Conservation (phyloP, 164 flowering plant genomes). For the Nelumbo lutea region DNA sequence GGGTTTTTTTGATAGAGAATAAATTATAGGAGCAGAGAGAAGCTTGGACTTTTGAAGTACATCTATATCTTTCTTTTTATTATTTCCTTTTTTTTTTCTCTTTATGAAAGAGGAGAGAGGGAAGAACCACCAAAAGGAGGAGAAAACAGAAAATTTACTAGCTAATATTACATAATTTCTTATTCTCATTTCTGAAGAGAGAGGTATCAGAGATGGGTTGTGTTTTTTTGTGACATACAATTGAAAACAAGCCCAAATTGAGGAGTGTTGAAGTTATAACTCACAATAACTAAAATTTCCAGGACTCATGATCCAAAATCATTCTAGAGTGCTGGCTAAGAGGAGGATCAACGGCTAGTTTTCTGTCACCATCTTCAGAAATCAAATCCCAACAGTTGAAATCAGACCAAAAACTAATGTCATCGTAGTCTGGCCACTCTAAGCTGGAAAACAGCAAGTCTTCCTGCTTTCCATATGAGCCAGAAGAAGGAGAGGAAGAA, state of each 20-base stretch:
- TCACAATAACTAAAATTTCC: constrained; percentile 39
- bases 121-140: too few species aligned
- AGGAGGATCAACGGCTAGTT: constrained; percentile 16
- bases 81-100: too few species aligned
- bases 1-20: too few species aligned
- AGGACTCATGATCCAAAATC: constrained; percentile 37
- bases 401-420: constrained; percentile 40
- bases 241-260: constrained; percentile 2
- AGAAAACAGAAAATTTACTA: too few species aligned
- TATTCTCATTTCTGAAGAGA: too few species aligned
- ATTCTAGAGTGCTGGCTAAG: constrained; percentile 23
- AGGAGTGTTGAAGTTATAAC: neutral
- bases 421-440: constrained; percentile 36
- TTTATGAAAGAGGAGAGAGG: too few species aligned
- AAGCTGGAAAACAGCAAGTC: constrained; percentile 29
- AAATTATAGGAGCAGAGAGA: too few species aligned
- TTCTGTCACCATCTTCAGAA: constrained; percentile 24
- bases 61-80: too few species aligned
- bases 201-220: neutral
- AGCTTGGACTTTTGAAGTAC: too few species aligned
- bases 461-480: constrained; percentile 12
- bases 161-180: too few species aligned
- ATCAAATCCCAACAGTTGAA: constrained; percentile 47
- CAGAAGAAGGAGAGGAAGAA: constrained; percentile 26
- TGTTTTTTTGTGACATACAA: neutral